Percentiles rank a stretch among this genome's conserved stretches.
phyloP scores from a whole-genome alignment of 495 filamentous ascomycete genomes.

The Pyrenula aspistea region DNA sequence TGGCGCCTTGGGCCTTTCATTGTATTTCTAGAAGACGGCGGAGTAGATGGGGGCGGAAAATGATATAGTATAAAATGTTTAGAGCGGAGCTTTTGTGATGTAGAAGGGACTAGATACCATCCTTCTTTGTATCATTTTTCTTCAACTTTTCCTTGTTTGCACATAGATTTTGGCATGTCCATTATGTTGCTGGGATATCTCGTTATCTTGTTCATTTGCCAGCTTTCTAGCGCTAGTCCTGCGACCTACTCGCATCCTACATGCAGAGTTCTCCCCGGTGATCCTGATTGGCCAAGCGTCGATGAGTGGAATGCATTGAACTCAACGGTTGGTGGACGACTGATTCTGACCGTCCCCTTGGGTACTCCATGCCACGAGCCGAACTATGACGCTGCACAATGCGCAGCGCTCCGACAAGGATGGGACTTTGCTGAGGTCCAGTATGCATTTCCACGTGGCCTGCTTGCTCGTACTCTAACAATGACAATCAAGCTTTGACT shows the following conservation, averaged over 20 bases:
- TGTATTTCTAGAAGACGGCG: too few species aligned
- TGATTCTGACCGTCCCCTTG: conserved; percentile 33
- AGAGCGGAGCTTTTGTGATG: too few species aligned
- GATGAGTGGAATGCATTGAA: conserved; percentile 31
- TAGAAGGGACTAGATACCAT: too few species aligned
- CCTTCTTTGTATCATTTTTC: too few species aligned
- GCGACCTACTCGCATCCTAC: background rate
- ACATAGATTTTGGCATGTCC: too few species aligned
- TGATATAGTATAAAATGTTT: too few species aligned
- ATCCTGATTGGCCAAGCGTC: conserved; percentile 32
- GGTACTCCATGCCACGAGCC: conserved; percentile 32
- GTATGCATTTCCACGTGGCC: conserved; percentile 9
- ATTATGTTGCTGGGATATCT: too few species aligned
- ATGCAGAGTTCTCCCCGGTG: conserved; percentile 20
- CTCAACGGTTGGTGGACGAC: conserved; percentile 23
- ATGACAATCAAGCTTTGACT: background rate
- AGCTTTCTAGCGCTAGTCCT: conserved; percentile 1
- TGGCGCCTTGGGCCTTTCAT: too few species aligned
- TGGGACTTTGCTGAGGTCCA: conserved; percentile 21
- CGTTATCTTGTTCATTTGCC: too few species aligned
- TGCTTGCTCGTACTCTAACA: background rate
- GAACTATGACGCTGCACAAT: conserved; percentile 19
- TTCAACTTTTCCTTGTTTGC: too few species aligned
- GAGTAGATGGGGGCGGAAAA: too few species aligned
- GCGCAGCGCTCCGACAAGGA: conserved; percentile 12